Percentiles rank a stretch among this genome's conserved stretches.
These are phyloP conservation scores for Aspergillus taichungensis DNA, from an alignment of 495 filamentous ascomycete species.

Conservation along the genomic window DNA sequence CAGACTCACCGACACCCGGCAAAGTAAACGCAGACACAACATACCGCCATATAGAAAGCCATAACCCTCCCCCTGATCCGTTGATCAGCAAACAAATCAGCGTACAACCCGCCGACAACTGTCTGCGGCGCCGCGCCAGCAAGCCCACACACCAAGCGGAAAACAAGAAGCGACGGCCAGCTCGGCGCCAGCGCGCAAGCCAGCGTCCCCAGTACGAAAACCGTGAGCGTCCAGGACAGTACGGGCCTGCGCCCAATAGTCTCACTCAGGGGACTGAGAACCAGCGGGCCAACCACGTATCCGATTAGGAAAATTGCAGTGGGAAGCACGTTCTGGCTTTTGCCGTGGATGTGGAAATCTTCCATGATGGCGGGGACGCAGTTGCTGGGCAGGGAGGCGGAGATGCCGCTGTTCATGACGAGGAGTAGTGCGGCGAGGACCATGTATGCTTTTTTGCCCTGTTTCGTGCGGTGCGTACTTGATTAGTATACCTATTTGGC, in stretches of 20 bases:
- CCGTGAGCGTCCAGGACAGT: slow-evolving; percentile 50
- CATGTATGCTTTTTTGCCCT: slow-evolving; percentile 51
- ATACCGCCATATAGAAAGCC: slow-evolving; percentile 62
- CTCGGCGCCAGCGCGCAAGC: slow-evolving; percentile 60
- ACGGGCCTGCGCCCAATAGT: slow-evolving; percentile 58
- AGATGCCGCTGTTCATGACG: slow-evolving; percentile 67
- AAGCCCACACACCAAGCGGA: slow-evolving; percentile 57
- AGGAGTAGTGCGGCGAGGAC: slow-evolving; percentile 47
- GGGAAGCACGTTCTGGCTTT: slow-evolving; percentile 52
- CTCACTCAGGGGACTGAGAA: slow-evolving; percentile 65
- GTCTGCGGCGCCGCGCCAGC: slow-evolving; percentile 60
- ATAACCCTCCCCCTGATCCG: slow-evolving; percentile 57
- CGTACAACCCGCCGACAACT: slow-evolving; percentile 63
- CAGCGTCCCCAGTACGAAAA: slow-evolving; percentile 60
- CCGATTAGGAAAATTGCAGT: slow-evolving; percentile 69
- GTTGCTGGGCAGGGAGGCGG: slow-evolving; percentile 58
- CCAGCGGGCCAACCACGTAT: slow-evolving; percentile 55
- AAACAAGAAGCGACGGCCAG: slow-evolving; percentile 57
- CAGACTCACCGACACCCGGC: too few relatives aligned
- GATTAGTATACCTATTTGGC: background rate
- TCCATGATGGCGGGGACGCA: slow-evolving; percentile 44
- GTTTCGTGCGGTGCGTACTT: background rate
- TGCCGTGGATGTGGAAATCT: slow-evolving; percentile 27
- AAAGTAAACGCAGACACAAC: slow-evolving; percentile 10
- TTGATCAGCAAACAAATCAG: slow-evolving; percentile 57